These are phyloP conservation scores for Nectriaceae sp. DNA, from an alignment of 2,329 filamentous ascomycete species.

Conservation along the genomic window DNA sequence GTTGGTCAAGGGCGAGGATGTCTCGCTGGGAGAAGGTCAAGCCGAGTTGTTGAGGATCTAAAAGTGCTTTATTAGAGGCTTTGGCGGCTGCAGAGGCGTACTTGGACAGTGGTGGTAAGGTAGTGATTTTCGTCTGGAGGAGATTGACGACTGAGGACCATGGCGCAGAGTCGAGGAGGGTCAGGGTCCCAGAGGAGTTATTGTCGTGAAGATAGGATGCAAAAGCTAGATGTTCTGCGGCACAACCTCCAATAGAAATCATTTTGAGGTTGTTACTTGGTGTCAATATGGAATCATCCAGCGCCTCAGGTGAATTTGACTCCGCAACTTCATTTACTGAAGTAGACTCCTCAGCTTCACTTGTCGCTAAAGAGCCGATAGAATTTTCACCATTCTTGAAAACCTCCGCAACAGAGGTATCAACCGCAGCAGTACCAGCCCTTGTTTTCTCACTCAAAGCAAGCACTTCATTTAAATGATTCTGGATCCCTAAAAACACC, in stretches of 20 bases:
- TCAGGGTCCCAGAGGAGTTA: slow-evolving; percentile 43
- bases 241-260: slow-evolving; percentile 57
- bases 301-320: not conserved
- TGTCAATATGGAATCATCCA: not conserved
- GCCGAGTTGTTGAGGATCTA: slow-evolving; percentile 40
- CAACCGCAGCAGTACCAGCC: not conserved
- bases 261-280: slow-evolving; percentile 35
- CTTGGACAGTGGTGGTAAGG: slow-evolving; percentile 50
- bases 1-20: slow-evolving; percentile 44
- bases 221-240: slow-evolving; percentile 62
- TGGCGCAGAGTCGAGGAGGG: slow-evolving; percentile 78
- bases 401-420: not conserved
- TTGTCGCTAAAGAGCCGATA: not conserved
- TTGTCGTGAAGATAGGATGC: slow-evolving; percentile 43
- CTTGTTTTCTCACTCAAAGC: not conserved
- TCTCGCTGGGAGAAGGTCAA: slow-evolving; percentile 50
- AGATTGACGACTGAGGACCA: slow-evolving; percentile 67
- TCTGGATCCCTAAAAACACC: slow-evolving; percentile 46
- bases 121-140: slow-evolving; percentile 59
- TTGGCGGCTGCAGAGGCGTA: slow-evolving; percentile 52
- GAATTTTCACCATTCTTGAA: not conserved
- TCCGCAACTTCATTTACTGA: not conserved
- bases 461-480: slow-evolving; percentile 34
- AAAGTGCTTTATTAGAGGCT: slow-evolving; percentile 47
- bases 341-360: slow-evolving; percentile 4